Conservation (phyloP, 331 rosid genomes). For the Acacia concinna region DNA sequence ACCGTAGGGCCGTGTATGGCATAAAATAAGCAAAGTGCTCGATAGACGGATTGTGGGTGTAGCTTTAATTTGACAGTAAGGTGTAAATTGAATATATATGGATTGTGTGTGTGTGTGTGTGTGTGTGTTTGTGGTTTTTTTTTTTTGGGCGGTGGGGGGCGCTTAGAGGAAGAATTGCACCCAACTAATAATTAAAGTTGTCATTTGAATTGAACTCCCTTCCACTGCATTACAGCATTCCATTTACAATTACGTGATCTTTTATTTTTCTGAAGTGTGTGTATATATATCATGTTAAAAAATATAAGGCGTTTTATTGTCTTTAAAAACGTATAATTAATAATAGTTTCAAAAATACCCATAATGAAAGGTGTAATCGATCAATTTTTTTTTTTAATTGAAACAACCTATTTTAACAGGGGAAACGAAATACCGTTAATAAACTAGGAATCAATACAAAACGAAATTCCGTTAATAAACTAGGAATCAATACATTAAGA, state of each 20-base stretch:
- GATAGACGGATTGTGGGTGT: slow-evolving; percentile 11
- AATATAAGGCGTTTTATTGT: background rate
- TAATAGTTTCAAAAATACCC: background rate
- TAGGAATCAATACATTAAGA: no score
- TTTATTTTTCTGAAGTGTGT: no score
- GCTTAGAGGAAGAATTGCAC: slow-evolving; percentile 50
- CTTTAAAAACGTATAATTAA: no score
- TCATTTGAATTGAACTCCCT: slow-evolving; percentile 39
- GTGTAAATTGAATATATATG: slow-evolving; percentile 34
- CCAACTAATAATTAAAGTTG: slow-evolving; percentile 54
- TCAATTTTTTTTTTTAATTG: no score
- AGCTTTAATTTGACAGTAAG: slow-evolving; percentile 42
- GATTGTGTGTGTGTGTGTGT: slow-evolving; percentile 51
- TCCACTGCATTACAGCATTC: background rate
- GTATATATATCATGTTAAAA: no score
- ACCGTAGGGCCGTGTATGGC: slow-evolving; percentile 44
- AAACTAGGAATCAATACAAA: no score
- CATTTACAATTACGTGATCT: no score
- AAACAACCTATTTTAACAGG: no score
- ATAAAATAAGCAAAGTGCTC: slow-evolving; percentile 53
- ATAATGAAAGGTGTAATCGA: background rate
- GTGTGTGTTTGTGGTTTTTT: no score
- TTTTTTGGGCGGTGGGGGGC: no score
- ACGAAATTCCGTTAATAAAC: no score
- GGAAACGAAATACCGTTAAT: no score